Conservation (phyloP, 2,329 filamentous ascomycete species). For the Xylariaceae sp. region DNA sequence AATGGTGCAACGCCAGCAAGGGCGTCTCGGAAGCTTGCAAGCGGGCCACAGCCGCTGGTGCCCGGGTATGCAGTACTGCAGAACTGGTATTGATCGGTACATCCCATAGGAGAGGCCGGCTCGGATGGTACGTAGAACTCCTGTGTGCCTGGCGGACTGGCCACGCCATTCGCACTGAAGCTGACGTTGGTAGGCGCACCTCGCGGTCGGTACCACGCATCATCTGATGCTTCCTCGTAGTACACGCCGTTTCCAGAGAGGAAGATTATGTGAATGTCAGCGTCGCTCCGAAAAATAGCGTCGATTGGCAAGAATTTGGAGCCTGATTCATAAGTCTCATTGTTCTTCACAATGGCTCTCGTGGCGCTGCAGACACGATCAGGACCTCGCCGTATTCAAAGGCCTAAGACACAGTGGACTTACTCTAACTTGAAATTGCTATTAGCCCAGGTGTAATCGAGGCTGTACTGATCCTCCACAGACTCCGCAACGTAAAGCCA, state of each 20-base stretch:
- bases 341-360: neutral
- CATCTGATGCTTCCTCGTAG: neutral
- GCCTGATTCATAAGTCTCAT: neutral
- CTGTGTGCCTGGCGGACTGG: neutral
- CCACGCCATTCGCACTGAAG: neutral
- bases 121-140: conserved; percentile 1
- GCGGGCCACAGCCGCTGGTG: neutral
- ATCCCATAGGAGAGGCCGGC: conserved; percentile 4
- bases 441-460: neutral
- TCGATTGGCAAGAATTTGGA: neutral
- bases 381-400: neutral
- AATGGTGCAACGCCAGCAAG: neutral
- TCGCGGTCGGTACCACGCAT: conserved; percentile 3
- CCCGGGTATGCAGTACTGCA: conserved; percentile 1
- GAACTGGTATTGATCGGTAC: conserved; percentile 11
- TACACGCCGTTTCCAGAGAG: conserved; percentile 8
- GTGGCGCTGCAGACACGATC: neutral
- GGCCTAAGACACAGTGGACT: neutral
- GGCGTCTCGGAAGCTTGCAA: conserved; percentile 2
- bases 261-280: conserved; percentile 1
- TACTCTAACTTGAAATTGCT: neutral
- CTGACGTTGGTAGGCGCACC: neutral
- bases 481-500: neutral
- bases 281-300: neutral
- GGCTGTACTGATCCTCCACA: neutral